These are phyloP conservation scores for Penicillium salamii DNA, from an alignment of 495 filamentous ascomycete genomes.

Conservation along the genomic window DNA sequence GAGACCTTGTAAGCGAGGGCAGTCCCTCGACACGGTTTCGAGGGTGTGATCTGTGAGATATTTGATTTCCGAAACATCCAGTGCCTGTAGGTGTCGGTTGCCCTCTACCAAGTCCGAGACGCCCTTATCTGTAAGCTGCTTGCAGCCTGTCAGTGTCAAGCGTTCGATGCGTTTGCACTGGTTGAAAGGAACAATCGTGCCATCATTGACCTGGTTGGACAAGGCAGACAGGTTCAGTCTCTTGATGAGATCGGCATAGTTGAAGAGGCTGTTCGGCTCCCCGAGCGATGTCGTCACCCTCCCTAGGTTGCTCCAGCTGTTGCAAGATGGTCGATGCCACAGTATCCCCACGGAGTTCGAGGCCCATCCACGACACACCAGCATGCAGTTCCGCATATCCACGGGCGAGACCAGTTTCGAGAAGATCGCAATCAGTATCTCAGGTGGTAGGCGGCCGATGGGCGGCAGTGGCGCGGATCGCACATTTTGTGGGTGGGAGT, in stretches of 20 bases:
- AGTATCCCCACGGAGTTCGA: constrained; percentile 87
- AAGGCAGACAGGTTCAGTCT: constrained; percentile 84
- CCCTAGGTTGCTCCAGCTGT: constrained; percentile 73
- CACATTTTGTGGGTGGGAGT: constrained; percentile 60
- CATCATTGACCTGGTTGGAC: constrained; percentile 76
- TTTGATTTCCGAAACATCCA: constrained; percentile 82
- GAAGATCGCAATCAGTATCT: constrained; percentile 92
- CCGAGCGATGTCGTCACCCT: constrained; percentile 75
- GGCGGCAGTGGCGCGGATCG: constrained; percentile 59
- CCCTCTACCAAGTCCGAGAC: constrained; percentile 75
- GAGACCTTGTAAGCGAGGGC: constrained; percentile 81
- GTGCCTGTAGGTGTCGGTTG: constrained; percentile 77
- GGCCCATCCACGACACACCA: constrained; percentile 90
- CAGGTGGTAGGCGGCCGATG: constrained; percentile 81
- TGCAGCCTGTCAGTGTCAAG: constrained; percentile 89
- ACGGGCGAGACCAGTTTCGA: constrained; percentile 69
- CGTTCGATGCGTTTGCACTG: constrained; percentile 91
- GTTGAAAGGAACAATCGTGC: constrained; percentile 76
- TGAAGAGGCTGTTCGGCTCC: constrained; percentile 67
- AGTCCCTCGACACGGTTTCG: constrained; percentile 74
- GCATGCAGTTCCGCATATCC: constrained; percentile 84
- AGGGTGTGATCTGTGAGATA: constrained; percentile 83
- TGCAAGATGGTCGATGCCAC: constrained; percentile 92
- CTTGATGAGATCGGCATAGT: constrained; percentile 83
- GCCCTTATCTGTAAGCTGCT: constrained; percentile 76